phyloP scores from a whole-genome alignment of 2,329 filamentous ascomycete genomes.

The Penicillium psychrosexuale region DNA sequence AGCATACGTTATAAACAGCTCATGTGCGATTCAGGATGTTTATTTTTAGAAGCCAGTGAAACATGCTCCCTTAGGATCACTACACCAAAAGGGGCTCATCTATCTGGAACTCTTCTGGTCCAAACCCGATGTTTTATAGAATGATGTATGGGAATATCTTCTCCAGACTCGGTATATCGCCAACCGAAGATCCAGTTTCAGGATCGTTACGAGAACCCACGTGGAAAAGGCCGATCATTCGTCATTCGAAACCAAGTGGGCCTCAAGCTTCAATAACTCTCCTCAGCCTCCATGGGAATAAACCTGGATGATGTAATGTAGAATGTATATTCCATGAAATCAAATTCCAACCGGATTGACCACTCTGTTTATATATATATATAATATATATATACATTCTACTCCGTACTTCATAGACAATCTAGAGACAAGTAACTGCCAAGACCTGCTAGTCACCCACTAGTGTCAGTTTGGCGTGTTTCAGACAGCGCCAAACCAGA shows the following conservation, averaged over 20 bases:
- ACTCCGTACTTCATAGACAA: not conserved
- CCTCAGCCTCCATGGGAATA: not conserved
- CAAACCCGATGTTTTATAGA: not conserved
- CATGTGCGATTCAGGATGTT: not conserved
- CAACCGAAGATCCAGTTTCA: slow-evolving; percentile 2
- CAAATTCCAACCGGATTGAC: no score
- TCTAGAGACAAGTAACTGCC: slow-evolving; percentile 1
- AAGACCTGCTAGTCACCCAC: slow-evolving; percentile 17
- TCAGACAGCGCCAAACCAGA: slow-evolving; percentile 22
- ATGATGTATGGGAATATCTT: not conserved
- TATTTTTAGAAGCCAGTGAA: slow-evolving; percentile 9
- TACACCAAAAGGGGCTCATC: not conserved
- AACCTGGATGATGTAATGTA: not conserved
- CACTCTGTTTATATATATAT: not conserved
- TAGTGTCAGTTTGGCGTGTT: slow-evolving; percentile 30
- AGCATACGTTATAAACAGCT: not conserved
- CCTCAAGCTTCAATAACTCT: not conserved
- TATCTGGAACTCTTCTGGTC: slow-evolving; percentile 1
- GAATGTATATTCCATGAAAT: no score
- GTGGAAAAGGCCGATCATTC: slow-evolving; percentile 1
- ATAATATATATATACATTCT: no score
- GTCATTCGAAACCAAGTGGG: not conserved
- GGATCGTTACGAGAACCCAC: slow-evolving; percentile 1
- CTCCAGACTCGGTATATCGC: not conserved
- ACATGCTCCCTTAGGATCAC: not conserved